Conservation (phyloP, 169 alveolate genomes). For the Cryptosporidium meleagridis region DNA sequence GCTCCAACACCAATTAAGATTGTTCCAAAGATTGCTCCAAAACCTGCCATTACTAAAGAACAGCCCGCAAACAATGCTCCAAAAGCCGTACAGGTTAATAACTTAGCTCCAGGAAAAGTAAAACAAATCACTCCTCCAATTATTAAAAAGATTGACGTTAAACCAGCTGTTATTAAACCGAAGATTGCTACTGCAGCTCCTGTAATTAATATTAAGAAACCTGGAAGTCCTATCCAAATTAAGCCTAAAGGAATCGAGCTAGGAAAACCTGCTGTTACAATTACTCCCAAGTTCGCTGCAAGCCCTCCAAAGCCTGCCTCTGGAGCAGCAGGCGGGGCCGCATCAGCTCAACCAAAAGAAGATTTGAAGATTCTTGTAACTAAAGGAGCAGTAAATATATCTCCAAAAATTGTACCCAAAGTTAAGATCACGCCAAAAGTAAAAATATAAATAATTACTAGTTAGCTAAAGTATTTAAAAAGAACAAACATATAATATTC, state of each 20-base stretch:
- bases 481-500: not conserved
- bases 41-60: not conserved
- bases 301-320: conserved; percentile 18
- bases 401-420: conserved; percentile 60
- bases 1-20: not conserved
- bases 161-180: conserved; percentile 23
- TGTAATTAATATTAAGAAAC: conserved; percentile 31
- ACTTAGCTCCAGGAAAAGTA: conserved; percentile 1
- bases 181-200: conserved; percentile 13
- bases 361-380: conserved; percentile 33
- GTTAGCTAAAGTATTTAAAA: not conserved
- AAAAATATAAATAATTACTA: not conserved
- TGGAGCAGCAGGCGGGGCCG: not conserved
- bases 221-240: conserved; percentile 20
- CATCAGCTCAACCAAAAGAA: not conserved
- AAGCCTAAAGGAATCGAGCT: conserved; percentile 44
- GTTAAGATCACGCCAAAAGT: conserved; percentile 47
- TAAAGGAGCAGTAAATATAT: conserved; percentile 42
- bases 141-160: conserved; percentile 45
- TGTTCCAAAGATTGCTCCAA: conserved; percentile 12
- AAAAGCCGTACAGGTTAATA: not conserved
- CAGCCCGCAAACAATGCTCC: conserved; percentile 1
- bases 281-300: conserved; percentile 41
- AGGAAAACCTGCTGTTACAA: conserved; percentile 23
- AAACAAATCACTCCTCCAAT: conserved; percentile 7